Evolutionary conservation across 148 eudicot species (phyloP), one percentile per base, ranked within the genome.

Genomic region (Nepenthes gracilis): DNA sequence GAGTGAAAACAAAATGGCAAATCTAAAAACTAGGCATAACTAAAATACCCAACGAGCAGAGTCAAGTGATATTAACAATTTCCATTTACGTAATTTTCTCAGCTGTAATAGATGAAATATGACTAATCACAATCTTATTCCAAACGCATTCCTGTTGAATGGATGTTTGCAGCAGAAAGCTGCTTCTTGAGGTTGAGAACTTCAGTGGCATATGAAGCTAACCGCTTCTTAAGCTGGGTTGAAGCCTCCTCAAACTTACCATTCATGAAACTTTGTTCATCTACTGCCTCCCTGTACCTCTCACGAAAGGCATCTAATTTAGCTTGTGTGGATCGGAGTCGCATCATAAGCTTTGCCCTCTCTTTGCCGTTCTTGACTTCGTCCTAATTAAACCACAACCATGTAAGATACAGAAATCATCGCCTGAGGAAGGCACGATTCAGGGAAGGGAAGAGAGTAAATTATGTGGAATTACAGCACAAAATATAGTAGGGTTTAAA

Each of bases 281-380:
- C 80, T 51, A 74, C 66, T 2, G 77, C 75, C 56, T 84, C 87
- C 36, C 53, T 61, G 74, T 79, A 85, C 68, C 92, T 83, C 15
- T 69, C 63, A 1, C 81, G 77, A 43, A 71, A 76, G 9, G 83
- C 77, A 35, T 86, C 92, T 60, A 80, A 62, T 69, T 78, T 84
- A 11, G 75, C 66, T 48, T 93, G 88, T 47, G 85, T 70, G 10
- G 82, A 81, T 56, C 70, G 65, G n/a, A 93, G 85, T 76, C 82
- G 81, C 95, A 84, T 93, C 62, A 82, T 80, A 4, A 86, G 77
- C 74, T 84, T 89, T 38, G 87, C 77, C 66, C 50, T 83, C 53
- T 81, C 88, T 68, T 72, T 80, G 68, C 47, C 63, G 33, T 66
- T 54, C 61, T 40, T 60, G 11, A 73, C 72, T 62, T 52, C 61